Conservation (phyloP, 352 stramenopile species). For the Phytophthora meadii region DNA sequence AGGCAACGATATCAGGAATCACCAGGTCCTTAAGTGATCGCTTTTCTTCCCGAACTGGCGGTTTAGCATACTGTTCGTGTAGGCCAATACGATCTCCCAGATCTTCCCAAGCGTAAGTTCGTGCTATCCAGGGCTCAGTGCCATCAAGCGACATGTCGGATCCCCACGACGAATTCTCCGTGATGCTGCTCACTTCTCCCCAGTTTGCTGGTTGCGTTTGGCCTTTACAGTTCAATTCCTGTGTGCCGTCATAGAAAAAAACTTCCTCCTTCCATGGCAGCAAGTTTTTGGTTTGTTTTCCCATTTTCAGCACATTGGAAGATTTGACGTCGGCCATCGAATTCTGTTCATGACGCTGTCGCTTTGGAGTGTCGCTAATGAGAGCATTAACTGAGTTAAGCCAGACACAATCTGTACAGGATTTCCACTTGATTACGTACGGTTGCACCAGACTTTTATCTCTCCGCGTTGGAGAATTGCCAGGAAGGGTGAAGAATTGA, state of each 20-base stretch:
- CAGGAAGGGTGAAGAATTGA: slow-evolving; percentile 34
- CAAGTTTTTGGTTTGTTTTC: slow-evolving; percentile 3
- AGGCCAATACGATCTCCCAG: slow-evolving; percentile 41
- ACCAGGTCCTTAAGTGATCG: slow-evolving; percentile 29
- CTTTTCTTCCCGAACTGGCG: slow-evolving; percentile 17
- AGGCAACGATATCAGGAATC: slow-evolving; percentile 30
- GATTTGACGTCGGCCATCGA: not conserved
- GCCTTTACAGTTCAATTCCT: slow-evolving; percentile 24
- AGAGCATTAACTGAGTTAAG: slow-evolving; percentile 13
- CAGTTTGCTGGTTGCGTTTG: slow-evolving; percentile 19
- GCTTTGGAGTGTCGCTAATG: slow-evolving; percentile 8
- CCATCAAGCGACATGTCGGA: slow-evolving; percentile 35
- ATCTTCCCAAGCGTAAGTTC: slow-evolving; percentile 52
- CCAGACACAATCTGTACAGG: not conserved
- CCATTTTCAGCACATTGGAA: slow-evolving; percentile 11
- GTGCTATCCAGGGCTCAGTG: slow-evolving; percentile 37
- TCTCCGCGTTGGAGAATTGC: not conserved
- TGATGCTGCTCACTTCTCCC: slow-evolving; percentile 36
- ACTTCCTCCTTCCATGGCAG: slow-evolving; percentile 23
- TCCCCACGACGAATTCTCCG: slow-evolving; percentile 44
- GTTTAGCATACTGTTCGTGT: slow-evolving; percentile 24
- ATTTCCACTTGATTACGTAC: slow-evolving; percentile 13
- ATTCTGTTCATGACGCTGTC: slow-evolving; percentile 1
- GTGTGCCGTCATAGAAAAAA: slow-evolving; percentile 45
- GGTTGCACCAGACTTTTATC: slow-evolving; percentile 7